Conservation (phyloP, 2,329 filamentous ascomycete species). For the Monosporascus sp. region DNA sequence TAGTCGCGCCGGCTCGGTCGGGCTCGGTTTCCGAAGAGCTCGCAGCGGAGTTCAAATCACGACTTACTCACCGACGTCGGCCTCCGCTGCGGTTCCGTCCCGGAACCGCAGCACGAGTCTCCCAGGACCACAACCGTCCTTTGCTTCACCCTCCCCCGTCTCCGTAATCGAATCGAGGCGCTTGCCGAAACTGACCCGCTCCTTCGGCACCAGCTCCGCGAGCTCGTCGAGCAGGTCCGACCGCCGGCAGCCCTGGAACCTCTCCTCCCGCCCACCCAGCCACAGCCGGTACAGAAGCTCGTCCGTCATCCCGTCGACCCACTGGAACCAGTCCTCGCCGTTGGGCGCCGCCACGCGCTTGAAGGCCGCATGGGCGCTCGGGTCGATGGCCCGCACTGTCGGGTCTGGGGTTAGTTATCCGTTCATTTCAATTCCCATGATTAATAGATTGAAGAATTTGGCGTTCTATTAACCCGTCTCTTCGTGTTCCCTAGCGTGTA, state of each 20-base stretch:
- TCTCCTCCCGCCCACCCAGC: constrained; percentile 24
- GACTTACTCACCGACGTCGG: constrained; percentile 26
- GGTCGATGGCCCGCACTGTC: constrained; percentile 19
- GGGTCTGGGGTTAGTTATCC: no score
- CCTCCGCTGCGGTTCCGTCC: constrained; percentile 24
- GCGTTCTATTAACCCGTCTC: no score
- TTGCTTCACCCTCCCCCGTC: not conserved
- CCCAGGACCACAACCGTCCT: constrained; percentile 11
- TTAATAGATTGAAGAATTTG: no score
- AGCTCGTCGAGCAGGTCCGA: constrained; percentile 36
- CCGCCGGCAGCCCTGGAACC: constrained; percentile 36
- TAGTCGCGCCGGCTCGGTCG: constrained; percentile 2
- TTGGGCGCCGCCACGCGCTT: constrained; percentile 28
- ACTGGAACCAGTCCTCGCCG: constrained; percentile 38
- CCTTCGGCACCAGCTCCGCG: constrained; percentile 25
- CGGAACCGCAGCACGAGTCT: constrained; percentile 23
- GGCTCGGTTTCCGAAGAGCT: not conserved
- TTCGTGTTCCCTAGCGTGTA: no score
- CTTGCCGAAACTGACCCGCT: constrained; percentile 28
- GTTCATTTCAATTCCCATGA: no score
- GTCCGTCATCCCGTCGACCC: constrained; percentile 32
- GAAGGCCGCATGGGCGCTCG: constrained; percentile 31
- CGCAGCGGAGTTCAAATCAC: not conserved
- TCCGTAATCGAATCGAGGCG: constrained; percentile 24
- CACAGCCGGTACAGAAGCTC: constrained; percentile 28